Base-by-base conservation (phyloP, 2,329 filamentous ascomycete genomes). In the Calonectria hawksworthii region DNA sequence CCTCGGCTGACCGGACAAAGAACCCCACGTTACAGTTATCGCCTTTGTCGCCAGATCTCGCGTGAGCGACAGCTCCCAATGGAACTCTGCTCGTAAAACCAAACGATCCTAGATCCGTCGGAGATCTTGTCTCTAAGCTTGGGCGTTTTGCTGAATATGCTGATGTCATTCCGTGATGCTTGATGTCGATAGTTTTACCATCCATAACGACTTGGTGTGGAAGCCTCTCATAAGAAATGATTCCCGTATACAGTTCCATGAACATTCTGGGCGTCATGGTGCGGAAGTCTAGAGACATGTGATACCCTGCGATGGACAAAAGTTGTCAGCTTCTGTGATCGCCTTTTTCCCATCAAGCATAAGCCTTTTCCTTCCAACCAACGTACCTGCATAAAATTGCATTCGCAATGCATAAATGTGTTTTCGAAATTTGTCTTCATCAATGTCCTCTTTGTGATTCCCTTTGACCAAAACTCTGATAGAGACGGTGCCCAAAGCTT, bases 261-360 rank as follows among this genome's bases (percentile, higher is more conserved):
- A 71, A 74, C 72, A 71, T 71, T 16, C 34, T 61, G 1, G 72
- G 72, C 1, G 68, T 47, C 72, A 74, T 74, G 26, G 72, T 74
- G 1, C 68, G 50, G 18, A 68, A 74, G 44, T 74, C 72, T 1
- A 68, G 26, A 13, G 68, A 71, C 72, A 68, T 74, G 18, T 74
- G 72, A 26, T 71, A 74, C 1, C 72, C 72, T 74, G 28, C 50
- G 10, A 10, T 23, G 34, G 10, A 18, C 18, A 13, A 30, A 16
- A 11, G 8, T 16, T 14, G 23, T 34, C 5, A 65, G 68, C 36
- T 34, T 41, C n/a, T n/a, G 36, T 4, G 21, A 59, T 23, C 4
- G n/a, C 8, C 2, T 21, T 34, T 34, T 32, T 4, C n/a, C 16
- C 7, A n/a, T 28, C 10, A 14, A 10, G 8, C 4, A 36, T 54